Evolutionary conservation across 2,329 filamentous ascomycete genomes (phyloP).

Genomic region (Pseudomassariella vexata): DNA sequence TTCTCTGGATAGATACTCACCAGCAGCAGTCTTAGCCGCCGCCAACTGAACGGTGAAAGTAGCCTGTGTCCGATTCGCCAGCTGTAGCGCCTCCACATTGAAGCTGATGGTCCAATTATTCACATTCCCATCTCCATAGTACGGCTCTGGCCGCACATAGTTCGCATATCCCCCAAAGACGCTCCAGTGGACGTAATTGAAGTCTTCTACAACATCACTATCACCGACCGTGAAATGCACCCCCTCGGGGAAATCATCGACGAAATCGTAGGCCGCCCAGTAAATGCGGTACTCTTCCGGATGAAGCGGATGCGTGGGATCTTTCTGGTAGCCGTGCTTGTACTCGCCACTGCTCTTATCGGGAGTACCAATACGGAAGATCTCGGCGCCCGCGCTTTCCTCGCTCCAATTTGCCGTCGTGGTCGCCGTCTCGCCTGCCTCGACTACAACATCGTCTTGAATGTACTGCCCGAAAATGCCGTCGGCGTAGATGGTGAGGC

Average conservation of each 20-base stretch:
- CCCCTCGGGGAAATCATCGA: constrained; percentile 51
- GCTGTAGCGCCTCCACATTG: constrained; percentile 33
- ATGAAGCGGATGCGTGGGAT: constrained; percentile 40
- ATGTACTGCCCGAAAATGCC: constrained; percentile 55
- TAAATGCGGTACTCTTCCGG: constrained; percentile 57
- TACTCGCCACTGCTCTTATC: constrained; percentile 58
- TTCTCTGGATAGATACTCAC: too few species aligned
- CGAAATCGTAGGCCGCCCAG: constrained; percentile 55
- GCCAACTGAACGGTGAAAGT: constrained; percentile 60
- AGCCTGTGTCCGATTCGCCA: constrained; percentile 37
- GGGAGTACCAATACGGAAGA: constrained; percentile 58
- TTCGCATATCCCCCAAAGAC: constrained; percentile 54
- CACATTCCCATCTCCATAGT: constrained; percentile 34
- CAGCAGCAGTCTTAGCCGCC: constrained; percentile 54
- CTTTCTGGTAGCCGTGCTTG: constrained; percentile 47
- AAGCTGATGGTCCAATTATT: constrained; percentile 58
- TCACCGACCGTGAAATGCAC: constrained; percentile 52
- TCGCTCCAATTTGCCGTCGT: constrained; percentile 41
- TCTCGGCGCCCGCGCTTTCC: constrained; percentile 50
- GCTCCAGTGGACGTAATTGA: constrained; percentile 63
- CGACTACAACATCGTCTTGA: constrained; percentile 42
- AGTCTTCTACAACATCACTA: constrained; percentile 39
- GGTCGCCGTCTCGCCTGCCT: constrained; percentile 31
- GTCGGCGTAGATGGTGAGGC: constrained; percentile 57
- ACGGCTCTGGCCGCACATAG: constrained; percentile 34